Base-by-base conservation (phyloP, 2,329 filamentous ascomycete genomes). In the Rhynchosporium agropyri region DNA sequence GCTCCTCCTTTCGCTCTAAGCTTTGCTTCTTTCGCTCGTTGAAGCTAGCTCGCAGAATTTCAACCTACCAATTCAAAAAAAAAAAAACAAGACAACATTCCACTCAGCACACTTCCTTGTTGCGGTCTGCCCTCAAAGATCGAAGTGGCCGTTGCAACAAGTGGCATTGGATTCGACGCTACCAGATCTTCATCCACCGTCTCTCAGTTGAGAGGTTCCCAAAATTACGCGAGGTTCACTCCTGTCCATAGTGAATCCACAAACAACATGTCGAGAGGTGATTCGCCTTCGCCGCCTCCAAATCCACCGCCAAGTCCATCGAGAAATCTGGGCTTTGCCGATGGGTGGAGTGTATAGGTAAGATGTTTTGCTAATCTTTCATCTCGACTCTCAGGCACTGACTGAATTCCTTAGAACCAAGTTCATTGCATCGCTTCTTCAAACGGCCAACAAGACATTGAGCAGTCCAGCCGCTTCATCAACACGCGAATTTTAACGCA, bases 271-370 rank as follows among this genome's bases (percentile, higher is more conserved):
- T 76, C 76, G 26, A 73, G 75, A 69, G 74, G 71, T 55, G 74
- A 76, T 59, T 76, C 77, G 20, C 76, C 76, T 28, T 76, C 74
- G 20, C 76, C 76, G 62, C 75, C 77, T 20, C 76, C 76, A 15
- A 76, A 75, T 48, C 77, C 76, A 8, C 76, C 77, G 26, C 76
- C 76, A 8, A 77, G 75, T 61, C 68, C 76, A 42, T 68, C 75
- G 2, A 62, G 59, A 60, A 62, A 49, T 5, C n/a, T 68, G 13
- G 43, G 57, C 9, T 56, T 63, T 20, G 53, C 29, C 13, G 51
- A 63, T 45, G 55, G 60, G 28, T 40, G 50, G 43, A 48, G 13
- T 33, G 51, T 28, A 63, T 58, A 60, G 54, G 67, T 70, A 57
- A 63, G 38, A 8, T 33, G 15, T 54, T 5, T 53, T 33, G 12